Conservation (phyloP, 352 stramenopile species). For the Phytophthora colocasiae region DNA sequence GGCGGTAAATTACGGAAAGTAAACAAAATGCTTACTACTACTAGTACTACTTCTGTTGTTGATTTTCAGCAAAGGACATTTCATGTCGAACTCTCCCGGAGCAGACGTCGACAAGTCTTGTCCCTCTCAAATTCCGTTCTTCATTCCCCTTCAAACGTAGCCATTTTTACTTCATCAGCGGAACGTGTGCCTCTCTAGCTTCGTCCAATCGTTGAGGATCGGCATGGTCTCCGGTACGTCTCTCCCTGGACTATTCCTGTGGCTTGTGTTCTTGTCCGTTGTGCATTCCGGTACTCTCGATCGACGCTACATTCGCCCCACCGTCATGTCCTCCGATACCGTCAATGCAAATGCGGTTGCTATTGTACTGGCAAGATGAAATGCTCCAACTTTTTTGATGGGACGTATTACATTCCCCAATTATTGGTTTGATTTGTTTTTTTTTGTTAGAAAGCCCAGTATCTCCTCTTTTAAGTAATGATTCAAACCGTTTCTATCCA, state of each 20-base stretch:
- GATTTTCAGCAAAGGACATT: too few species aligned
- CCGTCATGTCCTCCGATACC: constrained; percentile 16
- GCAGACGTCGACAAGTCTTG: not conserved
- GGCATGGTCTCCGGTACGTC: constrained; percentile 21
- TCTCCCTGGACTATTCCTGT: not conserved
- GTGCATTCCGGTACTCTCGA: constrained; percentile 12
- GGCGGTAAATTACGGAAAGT: too few species aligned
- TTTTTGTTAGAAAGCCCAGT: too few species aligned
- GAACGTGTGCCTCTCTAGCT: not conserved
- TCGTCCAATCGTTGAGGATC: constrained; percentile 27
- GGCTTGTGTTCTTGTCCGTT: constrained; percentile 21
- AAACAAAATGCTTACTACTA: too few species aligned
- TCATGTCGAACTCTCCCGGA: not conserved
- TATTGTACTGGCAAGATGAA: too few species aligned
- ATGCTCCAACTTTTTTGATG: too few species aligned
- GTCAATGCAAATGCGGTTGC: constrained; percentile 2
- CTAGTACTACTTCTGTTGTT: too few species aligned
- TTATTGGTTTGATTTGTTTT: too few species aligned
- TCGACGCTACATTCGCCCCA: constrained; percentile 21
- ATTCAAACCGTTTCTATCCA: too few species aligned
- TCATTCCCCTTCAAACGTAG: not conserved
- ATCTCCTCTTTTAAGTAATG: too few species aligned
- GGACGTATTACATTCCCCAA: too few species aligned
- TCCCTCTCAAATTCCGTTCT: too few species aligned
- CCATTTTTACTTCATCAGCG: constrained; percentile 3